Percentiles rank a stretch among this genome's conserved stretches.
These are phyloP conservation scores for Fusarium goolgardi DNA, from an alignment of 2,329 filamentous ascomycete genomes.

Conservation along the genomic window DNA sequence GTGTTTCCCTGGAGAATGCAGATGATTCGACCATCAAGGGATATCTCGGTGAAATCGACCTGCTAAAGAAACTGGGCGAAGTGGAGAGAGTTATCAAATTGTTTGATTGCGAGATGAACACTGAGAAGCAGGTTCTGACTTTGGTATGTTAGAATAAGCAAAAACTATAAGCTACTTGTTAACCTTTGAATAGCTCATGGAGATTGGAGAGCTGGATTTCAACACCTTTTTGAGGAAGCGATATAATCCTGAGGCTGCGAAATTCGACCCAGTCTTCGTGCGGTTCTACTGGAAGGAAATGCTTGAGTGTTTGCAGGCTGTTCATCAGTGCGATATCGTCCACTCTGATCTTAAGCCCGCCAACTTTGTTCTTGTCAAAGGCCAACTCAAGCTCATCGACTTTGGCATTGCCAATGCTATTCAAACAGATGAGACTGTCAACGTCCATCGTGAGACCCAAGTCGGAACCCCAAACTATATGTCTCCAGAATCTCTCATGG, in stretches of 20 bases:
- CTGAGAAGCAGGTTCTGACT: slow-evolving; percentile 87
- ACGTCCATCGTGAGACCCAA: slow-evolving; percentile 95
- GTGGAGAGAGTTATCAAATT: slow-evolving; percentile 92
- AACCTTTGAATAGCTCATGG: slow-evolving; percentile 77
- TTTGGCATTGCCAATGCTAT: slow-evolving; percentile 99
- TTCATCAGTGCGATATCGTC: slow-evolving; percentile 91
- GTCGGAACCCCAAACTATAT: slow-evolving; percentile 99
- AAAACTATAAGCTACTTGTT: slow-evolving; percentile 16
- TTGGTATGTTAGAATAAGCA: slow-evolving; percentile 68
- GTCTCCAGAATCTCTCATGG: slow-evolving; percentile 93
- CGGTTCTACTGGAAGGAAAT: slow-evolving; percentile 99
- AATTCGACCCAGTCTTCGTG: slow-evolving; percentile 88
- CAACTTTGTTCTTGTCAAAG: slow-evolving; percentile 94
- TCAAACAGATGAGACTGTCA: slow-evolving; percentile 93
- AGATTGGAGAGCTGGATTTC: slow-evolving; percentile 94
- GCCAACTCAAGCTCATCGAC: slow-evolving; percentile 93
- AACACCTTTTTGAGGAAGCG: slow-evolving; percentile 83
- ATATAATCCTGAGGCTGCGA: slow-evolving; percentile 76
- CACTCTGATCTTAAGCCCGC: slow-evolving; percentile 97
- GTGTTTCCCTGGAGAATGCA: slow-evolving; percentile 89
- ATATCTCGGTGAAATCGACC: slow-evolving; percentile 95
- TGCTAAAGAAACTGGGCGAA: slow-evolving; percentile 82
- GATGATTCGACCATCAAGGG: slow-evolving; percentile 86
- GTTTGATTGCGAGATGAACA: slow-evolving; percentile 93
- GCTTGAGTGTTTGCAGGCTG: slow-evolving; percentile 91